These are phyloP conservation scores for Oryza glaberrima DNA, from an alignment of 176 grass and related monocot species.

Conservation along the genomic window DNA sequence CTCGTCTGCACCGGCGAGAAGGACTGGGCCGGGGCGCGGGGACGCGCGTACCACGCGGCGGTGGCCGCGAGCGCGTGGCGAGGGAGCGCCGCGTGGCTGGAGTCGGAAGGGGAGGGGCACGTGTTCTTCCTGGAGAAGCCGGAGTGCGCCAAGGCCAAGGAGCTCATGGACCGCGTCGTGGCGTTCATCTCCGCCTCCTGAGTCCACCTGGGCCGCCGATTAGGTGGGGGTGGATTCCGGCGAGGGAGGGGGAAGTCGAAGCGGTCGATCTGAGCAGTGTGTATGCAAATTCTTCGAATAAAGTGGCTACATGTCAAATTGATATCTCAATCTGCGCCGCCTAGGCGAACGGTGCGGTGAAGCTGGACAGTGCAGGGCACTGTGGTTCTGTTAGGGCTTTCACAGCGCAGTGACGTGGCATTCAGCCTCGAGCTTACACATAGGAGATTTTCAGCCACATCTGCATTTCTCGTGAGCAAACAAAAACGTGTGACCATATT, in stretches of 20 bases:
- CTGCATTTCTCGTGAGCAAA: too few relatives aligned
- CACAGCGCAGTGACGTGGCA: too few relatives aligned
- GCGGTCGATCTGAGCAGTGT: background rate
- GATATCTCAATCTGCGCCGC: background rate
- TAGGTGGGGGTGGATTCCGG: background rate
- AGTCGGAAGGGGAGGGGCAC: conserved; percentile 53
- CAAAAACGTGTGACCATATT: too few relatives aligned
- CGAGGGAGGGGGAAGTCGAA: background rate
- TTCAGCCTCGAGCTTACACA: too few relatives aligned
- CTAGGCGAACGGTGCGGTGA: too few relatives aligned
- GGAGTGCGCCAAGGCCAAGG: conserved; percentile 27
- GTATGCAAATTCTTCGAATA: background rate
- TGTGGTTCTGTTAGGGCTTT: too few relatives aligned
- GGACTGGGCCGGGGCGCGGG: conserved; percentile 43
- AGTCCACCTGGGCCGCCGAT: background rate
- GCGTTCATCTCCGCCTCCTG: conserved; percentile 27
- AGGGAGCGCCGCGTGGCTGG: conserved; percentile 47
- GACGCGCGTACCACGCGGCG: conserved; percentile 42
- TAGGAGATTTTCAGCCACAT: too few relatives aligned
- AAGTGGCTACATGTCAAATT: background rate
- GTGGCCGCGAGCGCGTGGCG: conserved; percentile 51
- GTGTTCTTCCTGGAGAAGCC: conserved; percentile 55
- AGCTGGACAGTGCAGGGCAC: too few relatives aligned
- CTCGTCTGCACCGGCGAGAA: conserved; percentile 45
- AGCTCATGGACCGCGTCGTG: conserved; percentile 43